Percentiles rank a stretch among this genome's conserved stretches.
Evolutionary conservation across 345 rosid species (phyloP).

Genomic region (Trapa incisa): DNA sequence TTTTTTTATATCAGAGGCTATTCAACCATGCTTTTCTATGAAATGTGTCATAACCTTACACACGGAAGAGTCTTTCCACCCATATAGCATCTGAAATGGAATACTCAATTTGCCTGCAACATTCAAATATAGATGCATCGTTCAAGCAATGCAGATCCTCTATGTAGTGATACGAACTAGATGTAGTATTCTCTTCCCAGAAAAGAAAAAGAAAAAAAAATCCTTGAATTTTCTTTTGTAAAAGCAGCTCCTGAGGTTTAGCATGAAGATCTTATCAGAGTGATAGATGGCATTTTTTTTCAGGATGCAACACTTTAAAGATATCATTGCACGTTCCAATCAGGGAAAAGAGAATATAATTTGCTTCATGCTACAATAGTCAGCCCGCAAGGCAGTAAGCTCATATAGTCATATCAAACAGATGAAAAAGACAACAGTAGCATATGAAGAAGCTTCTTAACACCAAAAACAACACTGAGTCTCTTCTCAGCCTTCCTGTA

Average conservation of each 20-base stretch:
- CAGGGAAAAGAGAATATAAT: background rate
- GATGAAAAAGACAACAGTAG: background rate
- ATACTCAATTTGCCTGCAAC: constrained; percentile 34
- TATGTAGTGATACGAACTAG: background rate
- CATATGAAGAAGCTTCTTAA: background rate
- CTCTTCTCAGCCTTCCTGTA: background rate
- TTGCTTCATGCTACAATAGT: background rate
- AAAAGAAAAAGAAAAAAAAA: background rate
- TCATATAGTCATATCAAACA: background rate
- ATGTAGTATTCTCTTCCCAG: background rate
- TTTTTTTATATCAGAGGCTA: background rate
- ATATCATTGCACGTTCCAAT: background rate
- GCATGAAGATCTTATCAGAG: background rate
- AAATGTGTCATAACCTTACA: constrained; percentile 24
- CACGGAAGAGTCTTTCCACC: constrained; percentile 40
- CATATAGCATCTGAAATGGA: constrained; percentile 44
- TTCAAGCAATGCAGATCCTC: background rate
- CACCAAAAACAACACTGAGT: background rate
- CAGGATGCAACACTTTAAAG: background rate
- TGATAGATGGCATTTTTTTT: background rate
- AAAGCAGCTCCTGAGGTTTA: background rate
- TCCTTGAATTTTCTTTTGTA: background rate
- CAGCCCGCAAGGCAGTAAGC: background rate
- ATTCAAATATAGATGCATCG: constrained; percentile 54
- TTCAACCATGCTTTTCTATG: background rate